Base-by-base conservation (phyloP, 2,329 filamentous ascomycete genomes). In the Phialophora macrospora region DNA sequence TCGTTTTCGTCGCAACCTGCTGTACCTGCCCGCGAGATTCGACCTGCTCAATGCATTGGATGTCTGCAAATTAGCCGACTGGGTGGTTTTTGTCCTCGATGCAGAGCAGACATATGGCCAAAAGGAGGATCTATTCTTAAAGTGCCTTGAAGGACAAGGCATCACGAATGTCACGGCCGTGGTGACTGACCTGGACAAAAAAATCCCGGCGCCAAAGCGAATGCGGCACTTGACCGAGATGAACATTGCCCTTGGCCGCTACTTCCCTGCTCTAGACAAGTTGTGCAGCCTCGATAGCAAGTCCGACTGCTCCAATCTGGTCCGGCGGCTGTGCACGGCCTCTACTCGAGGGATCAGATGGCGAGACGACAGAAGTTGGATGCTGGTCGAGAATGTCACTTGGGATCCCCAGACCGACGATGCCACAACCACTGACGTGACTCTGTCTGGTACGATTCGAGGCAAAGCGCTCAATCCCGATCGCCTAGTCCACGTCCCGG, bases 311-410 rank as follows among this genome's bases (percentile, higher is more conserved):
- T 87, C 92, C 59, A 98, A 97, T 75, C 82, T 96, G 44, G 90
- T 98, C 78, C 87, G 96, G 60, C 94, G 93, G 30, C 81, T 99
- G 17, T 99, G 95, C 82, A 97, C 89, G 70, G 92, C 90, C 41
- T 93, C 90, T 51, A 94, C 95, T 11, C 98, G 96, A 80, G 95
- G 95, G 0, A 87, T 99, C n/a, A 83, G 89, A 69, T 99, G 95
- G 95, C 87, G 95, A 72, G 95, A 99, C 60, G 92, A 97, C 70
- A 86, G 95, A 72, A 96, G 93, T 73, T 99, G 95, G 91, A 92
- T 99, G 89, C 81, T 97, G 64, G 87, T 94, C 4, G 95, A 99
- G 70, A 86, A 93, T 30, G 82, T 97, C 60, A 80, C 86, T 71
- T 96, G 93, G 84, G 84, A 87, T 11, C 83, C 86, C 30, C 82